Evolutionary conservation across 805 yeast species (phyloP).

Genomic region (Starmera dryadoides): DNA sequence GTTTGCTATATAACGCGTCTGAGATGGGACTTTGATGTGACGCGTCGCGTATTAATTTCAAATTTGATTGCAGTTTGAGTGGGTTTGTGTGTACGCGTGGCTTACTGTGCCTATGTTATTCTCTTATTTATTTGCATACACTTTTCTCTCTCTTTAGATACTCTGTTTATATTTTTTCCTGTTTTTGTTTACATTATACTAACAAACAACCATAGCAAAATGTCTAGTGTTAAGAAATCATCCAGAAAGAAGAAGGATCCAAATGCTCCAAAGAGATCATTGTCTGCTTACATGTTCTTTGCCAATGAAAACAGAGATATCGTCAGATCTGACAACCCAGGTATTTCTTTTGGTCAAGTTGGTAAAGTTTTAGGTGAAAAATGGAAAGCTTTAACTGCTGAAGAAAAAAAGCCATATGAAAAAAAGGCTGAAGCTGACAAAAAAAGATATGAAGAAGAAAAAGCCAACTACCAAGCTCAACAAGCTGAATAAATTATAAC

Average conservation of each 20-base stretch:
- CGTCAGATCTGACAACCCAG: slow-evolving; percentile 95
- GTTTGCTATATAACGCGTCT: too few species aligned
- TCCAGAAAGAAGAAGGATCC: slow-evolving; percentile 64
- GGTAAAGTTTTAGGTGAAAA: slow-evolving; percentile 93
- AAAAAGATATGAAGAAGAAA: slow-evolving; percentile 95
- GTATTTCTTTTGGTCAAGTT: slow-evolving; percentile 90
- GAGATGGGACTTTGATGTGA: too few species aligned
- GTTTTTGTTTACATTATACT: not conserved
- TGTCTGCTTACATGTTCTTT: slow-evolving; percentile 98
- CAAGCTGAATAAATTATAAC: slow-evolving; percentile 1
- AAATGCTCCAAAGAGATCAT: slow-evolving; percentile 98
- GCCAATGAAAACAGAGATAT: slow-evolving; percentile 96
- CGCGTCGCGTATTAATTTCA: too few species aligned
- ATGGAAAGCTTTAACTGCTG: slow-evolving; percentile 87
- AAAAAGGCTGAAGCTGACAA: slow-evolving; percentile 92
- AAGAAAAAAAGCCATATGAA: slow-evolving; percentile 86
- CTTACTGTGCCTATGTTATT: not conserved
- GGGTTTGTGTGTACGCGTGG: too few species aligned
- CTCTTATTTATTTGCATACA: not conserved
- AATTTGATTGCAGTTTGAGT: too few species aligned
- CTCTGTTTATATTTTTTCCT: not conserved
- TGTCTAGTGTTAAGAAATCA: slow-evolving; percentile 13
- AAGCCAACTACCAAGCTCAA: slow-evolving; percentile 59
- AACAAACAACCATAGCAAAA: slow-evolving; percentile 4
- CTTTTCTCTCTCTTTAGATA: not conserved